Evolutionary conservation across 1,284 basidiomycete genomes (phyloP).

Genomic region (Apiotrichum domesticum): DNA sequence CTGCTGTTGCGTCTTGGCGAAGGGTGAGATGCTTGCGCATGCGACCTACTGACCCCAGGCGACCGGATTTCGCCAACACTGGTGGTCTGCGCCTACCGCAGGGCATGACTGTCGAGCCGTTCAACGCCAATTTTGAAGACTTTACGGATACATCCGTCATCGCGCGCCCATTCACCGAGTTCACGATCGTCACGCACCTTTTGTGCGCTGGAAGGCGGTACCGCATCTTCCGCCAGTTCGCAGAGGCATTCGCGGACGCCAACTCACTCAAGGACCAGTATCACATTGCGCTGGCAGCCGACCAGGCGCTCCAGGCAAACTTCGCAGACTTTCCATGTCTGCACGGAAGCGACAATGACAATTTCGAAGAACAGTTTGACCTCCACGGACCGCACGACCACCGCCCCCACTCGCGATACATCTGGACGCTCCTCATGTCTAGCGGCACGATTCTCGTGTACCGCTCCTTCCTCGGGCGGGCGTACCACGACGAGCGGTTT

Average conservation of each 20-base stretch:
- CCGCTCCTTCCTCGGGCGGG: slow-evolving; percentile 22
- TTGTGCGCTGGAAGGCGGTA: slow-evolving; percentile 17
- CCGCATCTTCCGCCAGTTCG: slow-evolving; percentile 22
- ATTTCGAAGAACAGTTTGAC: slow-evolving; percentile 17
- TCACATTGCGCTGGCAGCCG: slow-evolving; percentile 13
- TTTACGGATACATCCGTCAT: slow-evolving; percentile 14
- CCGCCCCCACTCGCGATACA: slow-evolving; percentile 18
- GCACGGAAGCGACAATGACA: slow-evolving; percentile 11
- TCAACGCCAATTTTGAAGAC: slow-evolving; percentile 20
- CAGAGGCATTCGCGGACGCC: slow-evolving; percentile 18
- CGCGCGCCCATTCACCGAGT: slow-evolving; percentile 11
- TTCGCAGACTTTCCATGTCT: slow-evolving; percentile 15
- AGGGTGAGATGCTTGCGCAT: neutral
- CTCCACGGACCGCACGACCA: slow-evolving; percentile 16
- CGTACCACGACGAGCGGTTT: slow-evolving; percentile 27
- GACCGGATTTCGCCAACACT: slow-evolving; percentile 20
- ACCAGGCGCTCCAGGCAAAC: slow-evolving; percentile 15
- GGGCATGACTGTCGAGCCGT: slow-evolving; percentile 17
- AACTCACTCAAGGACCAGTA: slow-evolving; percentile 19
- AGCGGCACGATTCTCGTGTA: slow-evolving; percentile 18
- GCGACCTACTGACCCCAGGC: neutral
- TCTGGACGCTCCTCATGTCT: slow-evolving; percentile 17
- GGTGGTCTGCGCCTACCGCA: slow-evolving; percentile 19
- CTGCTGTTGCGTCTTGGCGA: slow-evolving; percentile 19
- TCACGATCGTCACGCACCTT: slow-evolving; percentile 12